phyloP scores from a whole-genome alignment of 169 alveolate species.

The Theileria parva region DNA sequence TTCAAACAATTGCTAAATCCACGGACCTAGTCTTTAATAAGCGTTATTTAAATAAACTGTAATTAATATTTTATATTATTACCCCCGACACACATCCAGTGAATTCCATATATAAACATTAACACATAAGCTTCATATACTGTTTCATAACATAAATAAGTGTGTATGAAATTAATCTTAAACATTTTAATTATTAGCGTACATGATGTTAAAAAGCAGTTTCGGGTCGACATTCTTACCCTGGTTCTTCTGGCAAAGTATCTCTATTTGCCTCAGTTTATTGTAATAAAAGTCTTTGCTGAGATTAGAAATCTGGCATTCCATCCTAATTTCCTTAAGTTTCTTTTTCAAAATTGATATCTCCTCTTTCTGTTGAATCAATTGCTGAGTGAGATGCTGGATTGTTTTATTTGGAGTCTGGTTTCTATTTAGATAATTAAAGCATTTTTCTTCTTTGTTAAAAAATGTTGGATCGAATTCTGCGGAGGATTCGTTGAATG shows the following conservation, averaged over 20 bases:
- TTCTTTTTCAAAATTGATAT: slow-evolving; percentile 66
- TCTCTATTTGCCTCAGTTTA: slow-evolving; percentile 88
- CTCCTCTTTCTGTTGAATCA: slow-evolving; percentile 65
- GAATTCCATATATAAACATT: background rate
- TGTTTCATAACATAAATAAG: background rate
- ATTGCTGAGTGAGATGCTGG: slow-evolving; percentile 22
- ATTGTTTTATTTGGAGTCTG: slow-evolving; percentile 21
- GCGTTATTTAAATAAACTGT: background rate
- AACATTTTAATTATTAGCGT: slow-evolving; percentile 21
- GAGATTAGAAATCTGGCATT: slow-evolving; percentile 83
- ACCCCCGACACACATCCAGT: background rate
- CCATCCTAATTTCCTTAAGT: slow-evolving; percentile 75
- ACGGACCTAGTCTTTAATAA: background rate
- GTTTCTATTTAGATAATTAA: slow-evolving; percentile 23
- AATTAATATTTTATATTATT: background rate
- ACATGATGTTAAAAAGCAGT: slow-evolving; percentile 65
- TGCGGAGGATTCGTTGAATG: slow-evolving; percentile 5
- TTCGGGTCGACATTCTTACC: slow-evolving; percentile 46
- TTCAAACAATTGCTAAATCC: slow-evolving; percentile 46
- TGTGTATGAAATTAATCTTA: slow-evolving; percentile 5
- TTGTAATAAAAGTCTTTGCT: slow-evolving; percentile 91
- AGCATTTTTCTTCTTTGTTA: slow-evolving; percentile 13
- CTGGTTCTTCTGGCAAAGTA: slow-evolving; percentile 81
- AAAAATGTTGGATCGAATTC: slow-evolving; percentile 22
- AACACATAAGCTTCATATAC: background rate